Evolutionary conservation across 2,329 filamentous ascomycete genomes (phyloP).

Genomic region (Ophiosphaerella herpotricha): DNA sequence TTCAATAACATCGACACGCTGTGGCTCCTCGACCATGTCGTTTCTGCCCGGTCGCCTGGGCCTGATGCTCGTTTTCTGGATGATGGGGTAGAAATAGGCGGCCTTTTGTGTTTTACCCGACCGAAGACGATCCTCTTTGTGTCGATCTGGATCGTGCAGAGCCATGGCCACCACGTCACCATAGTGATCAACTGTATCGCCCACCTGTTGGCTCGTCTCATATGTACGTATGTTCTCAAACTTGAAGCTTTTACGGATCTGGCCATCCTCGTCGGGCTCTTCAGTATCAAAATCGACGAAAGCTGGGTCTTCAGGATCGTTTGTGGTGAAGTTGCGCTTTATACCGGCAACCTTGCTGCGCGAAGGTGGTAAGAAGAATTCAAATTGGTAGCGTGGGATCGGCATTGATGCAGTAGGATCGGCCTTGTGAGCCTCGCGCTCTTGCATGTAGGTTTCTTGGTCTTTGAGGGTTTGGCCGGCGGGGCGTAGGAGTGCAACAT

Average conservation of each 20-base stretch:
- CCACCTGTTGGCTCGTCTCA: conserved; percentile 60
- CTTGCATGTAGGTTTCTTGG: conserved; percentile 55
- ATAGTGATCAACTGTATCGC: conserved; percentile 58
- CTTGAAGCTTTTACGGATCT: conserved; percentile 57
- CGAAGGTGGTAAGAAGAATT: conserved; percentile 61
- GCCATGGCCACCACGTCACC: conserved; percentile 62
- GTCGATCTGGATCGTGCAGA: conserved; percentile 58
- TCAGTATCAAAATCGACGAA: conserved; percentile 37
- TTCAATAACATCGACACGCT: conserved; percentile 59
- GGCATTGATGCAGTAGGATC: conserved; percentile 58
- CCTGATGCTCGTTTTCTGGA: conserved; percentile 59
- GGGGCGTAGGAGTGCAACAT: conserved; percentile 62
- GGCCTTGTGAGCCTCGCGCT: conserved; percentile 46
- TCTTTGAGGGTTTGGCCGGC: conserved; percentile 58
- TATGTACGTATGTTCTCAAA: conserved; percentile 65
- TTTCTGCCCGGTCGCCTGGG: conserved; percentile 50
- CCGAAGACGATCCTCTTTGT: conserved; percentile 42
- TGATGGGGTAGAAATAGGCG: conserved; percentile 67
- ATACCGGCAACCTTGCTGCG: conserved; percentile 55
- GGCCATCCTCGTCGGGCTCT: conserved; percentile 48
- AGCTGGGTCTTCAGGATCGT: conserved; percentile 44
- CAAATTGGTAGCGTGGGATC: conserved; percentile 62
- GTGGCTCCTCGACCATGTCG: conserved; percentile 48
- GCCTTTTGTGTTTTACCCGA: conserved; percentile 51
- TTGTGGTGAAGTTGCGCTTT: conserved; percentile 61